Base-by-base conservation (phyloP, 371 early-diverging fungal species). In the Haplosporangium sp. region DNA sequence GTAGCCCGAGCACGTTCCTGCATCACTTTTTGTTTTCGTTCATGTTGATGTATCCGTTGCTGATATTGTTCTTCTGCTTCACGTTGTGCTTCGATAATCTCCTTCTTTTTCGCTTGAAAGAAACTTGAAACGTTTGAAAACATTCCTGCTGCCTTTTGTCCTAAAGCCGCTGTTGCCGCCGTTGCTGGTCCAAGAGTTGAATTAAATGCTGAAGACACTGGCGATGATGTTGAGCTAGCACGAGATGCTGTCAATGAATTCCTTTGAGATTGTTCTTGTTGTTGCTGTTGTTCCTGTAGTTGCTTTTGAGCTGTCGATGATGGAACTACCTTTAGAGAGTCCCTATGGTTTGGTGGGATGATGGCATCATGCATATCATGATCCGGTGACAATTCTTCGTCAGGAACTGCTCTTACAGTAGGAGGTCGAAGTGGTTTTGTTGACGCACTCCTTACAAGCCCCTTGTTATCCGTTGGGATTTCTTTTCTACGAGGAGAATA, bases 51-150 rank as follows among this genome's bases (percentile, higher is more conserved):
- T 48, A 78, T 65, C 20, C 79, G 63, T 37, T 78, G 79, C 52
- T 73, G 77, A 37, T 77, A 71, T 48, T 76, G 74, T 20, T 82
- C 83, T 48, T 77, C 83, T 1, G 78, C 72, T 34, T 83, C 83
- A 9, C 83, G 67, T 44, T 89, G 87, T 0, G 77, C 85, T 50
- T 86, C 86, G 4, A 88, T 69, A 52, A 89, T 78, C 47, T 90
- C 91, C 48, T 85, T 86, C 61, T 87, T 85, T 50, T 88, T 89
- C 4, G 87, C 71, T 8, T 82, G 85, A 53, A 89, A 71, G 69
- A 90, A 90, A 5, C 87, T 88, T 4, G 88, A 88, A 39, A 90
- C 83, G 40, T 84, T 88, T 0, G 89, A 86, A 35, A 90, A 85
- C 44, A 90, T 73, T 1, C 87, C 85, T 0, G 86, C 89, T 0